phyloP scores from a whole-genome alignment of 1,284 basidiomycete species.

The Polyporus tsugae region DNA sequence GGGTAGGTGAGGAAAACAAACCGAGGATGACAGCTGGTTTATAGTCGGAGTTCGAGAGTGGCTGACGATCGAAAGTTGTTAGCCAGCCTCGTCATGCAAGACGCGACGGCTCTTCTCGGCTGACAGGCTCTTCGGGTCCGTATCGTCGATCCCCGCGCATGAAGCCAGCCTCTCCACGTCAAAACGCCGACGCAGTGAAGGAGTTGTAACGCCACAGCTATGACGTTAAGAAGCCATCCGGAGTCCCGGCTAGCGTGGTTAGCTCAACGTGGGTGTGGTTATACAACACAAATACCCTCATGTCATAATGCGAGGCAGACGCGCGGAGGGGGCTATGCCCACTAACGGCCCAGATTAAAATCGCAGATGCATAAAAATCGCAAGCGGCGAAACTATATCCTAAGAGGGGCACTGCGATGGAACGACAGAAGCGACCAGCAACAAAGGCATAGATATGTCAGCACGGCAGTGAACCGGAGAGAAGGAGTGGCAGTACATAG shows the following conservation, averaged over 20 bases:
- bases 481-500: constrained; percentile 1
- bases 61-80: constrained; percentile 9
- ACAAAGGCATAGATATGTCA: neutral
- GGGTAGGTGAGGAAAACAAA: neutral
- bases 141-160: neutral
- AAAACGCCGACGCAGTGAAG: neutral
- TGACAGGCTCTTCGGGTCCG: constrained; percentile 9
- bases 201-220: neutral
- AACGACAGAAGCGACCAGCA: neutral
- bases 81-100: neutral
- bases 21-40: neutral
- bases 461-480: constrained; percentile 1
- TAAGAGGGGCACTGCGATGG: neutral
- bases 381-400: neutral
- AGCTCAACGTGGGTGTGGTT: neutral
- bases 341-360: neutral
- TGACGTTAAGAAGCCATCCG: neutral
- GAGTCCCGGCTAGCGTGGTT: no score
- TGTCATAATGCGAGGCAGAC: neutral
- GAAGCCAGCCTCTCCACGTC: neutral
- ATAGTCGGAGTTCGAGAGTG: constrained; percentile 1
- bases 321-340: neutral
- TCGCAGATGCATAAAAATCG: neutral
- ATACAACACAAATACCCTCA: neutral
- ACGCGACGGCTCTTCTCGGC: neutral